Percentiles rank a stretch among this genome's conserved stretches.
Conservation (phyloP, 257 asterid genomes). For the Perilla frutescens region DNA sequence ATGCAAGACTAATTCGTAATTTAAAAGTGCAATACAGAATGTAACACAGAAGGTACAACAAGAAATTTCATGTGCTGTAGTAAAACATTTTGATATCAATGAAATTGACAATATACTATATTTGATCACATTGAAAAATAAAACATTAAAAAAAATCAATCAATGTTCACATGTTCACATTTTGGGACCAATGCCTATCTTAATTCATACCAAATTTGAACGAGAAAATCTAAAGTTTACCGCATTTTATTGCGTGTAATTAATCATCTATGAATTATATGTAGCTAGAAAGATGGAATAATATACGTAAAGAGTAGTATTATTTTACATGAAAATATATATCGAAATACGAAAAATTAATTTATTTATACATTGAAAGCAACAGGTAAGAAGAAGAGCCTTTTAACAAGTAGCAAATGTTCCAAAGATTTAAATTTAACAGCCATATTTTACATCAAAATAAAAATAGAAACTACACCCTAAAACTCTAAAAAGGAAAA, state of each 20-base stretch:
- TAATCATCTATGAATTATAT: neutral
- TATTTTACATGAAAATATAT: neutral
- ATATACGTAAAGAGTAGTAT: neutral
- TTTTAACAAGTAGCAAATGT: too few relatives aligned
- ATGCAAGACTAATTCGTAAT: too few relatives aligned
- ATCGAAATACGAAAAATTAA: neutral
- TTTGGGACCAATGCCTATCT: neutral
- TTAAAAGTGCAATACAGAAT: too few relatives aligned
- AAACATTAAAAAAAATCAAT: neutral
- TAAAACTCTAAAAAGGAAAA: neutral
- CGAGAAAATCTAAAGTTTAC: neutral
- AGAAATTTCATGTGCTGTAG: too few relatives aligned
- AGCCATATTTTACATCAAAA: slow-evolving; percentile 23
- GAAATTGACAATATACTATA: too few relatives aligned
- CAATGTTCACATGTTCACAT: neutral
- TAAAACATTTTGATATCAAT: too few relatives aligned
- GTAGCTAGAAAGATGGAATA: too few relatives aligned
- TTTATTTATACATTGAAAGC: slow-evolving; percentile 29
- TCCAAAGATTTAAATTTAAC: slow-evolving; percentile 13
- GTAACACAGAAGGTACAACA: too few relatives aligned
- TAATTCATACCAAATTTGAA: neutral
- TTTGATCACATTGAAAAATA: neutral
- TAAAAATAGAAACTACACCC: neutral
- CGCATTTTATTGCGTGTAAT: neutral
- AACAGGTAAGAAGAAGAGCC: neutral